Percentiles rank a stretch among this genome's conserved stretches.
Evolutionary conservation across 345 rosid species (phyloP).

Genomic region (Citrus australasica): DNA sequence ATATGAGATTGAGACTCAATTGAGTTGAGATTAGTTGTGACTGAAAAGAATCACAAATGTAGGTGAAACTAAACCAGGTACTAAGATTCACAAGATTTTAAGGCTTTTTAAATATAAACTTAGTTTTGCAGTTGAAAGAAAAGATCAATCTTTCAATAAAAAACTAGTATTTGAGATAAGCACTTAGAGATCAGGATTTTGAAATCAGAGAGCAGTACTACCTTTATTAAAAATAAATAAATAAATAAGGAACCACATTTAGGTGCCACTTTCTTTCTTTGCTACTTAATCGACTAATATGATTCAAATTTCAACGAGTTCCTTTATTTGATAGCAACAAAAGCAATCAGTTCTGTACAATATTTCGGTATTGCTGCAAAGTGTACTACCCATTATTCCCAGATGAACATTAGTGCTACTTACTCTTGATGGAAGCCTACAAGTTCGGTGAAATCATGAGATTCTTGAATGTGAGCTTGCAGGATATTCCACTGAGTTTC

Average conservation of each 20-base stretch:
- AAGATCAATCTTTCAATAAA: not conserved
- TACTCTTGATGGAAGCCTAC: slow-evolving; percentile 98
- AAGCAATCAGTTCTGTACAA: not conserved
- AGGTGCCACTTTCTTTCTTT: not conserved
- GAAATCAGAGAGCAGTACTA: not conserved
- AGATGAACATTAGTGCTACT: slow-evolving; percentile 19
- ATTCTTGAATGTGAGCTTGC: slow-evolving; percentile 79
- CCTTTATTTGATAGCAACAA: not conserved
- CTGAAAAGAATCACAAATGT: not conserved
- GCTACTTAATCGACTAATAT: not conserved
- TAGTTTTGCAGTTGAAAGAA: not conserved
- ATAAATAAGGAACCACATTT: not conserved
- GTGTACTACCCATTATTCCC: not conserved
- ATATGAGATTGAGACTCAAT: not conserved
- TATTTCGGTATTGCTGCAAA: not conserved
- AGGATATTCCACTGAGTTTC: slow-evolving; percentile 99
- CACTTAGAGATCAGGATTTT: not conserved
- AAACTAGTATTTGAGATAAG: not conserved
- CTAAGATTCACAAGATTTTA: not conserved
- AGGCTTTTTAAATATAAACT: not conserved
- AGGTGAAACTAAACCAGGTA: not conserved
- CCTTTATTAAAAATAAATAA: not conserved
- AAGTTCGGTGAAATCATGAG: slow-evolving; percentile 90
- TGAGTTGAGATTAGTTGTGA: not conserved
- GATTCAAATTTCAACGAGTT: not conserved